Evolutionary conservation across 257 asterid species (phyloP).

Genomic region (Solanum phureja): DNA sequence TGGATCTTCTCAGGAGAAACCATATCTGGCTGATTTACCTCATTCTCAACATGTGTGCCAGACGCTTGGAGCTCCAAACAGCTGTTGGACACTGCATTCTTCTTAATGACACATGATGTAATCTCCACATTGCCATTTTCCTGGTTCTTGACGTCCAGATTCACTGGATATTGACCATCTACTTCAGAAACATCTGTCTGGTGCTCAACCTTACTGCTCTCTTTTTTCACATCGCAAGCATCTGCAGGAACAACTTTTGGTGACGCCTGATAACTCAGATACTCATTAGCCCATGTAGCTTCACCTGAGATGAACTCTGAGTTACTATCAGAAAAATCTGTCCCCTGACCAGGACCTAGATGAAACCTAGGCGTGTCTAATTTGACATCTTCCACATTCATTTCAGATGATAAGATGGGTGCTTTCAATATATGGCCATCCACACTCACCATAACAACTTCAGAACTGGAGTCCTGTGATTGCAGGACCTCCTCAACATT

Average conservation of each 20-base stretch:
- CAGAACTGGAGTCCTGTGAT: conserved; percentile 50
- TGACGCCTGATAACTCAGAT: conserved; percentile 18
- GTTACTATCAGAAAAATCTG: conserved; percentile 12
- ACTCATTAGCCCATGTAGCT: conserved; percentile 36
- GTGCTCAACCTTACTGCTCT: conserved; percentile 9
- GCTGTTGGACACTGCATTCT: background rate
- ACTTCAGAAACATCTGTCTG: conserved; percentile 16
- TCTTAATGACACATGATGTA: conserved; percentile 18
- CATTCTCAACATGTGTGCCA: background rate
- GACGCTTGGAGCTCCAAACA: background rate
- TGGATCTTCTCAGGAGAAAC: conserved; percentile 15
- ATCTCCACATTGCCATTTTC: conserved; percentile 15
- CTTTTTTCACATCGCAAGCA: conserved; percentile 5
- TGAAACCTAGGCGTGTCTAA: conserved; percentile 57
- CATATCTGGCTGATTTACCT: conserved; percentile 1
- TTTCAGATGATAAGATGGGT: conserved; percentile 61
- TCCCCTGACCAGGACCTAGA: conserved; percentile 62
- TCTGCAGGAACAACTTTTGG: conserved; percentile 15
- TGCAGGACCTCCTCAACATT: conserved; percentile 42
- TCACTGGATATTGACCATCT: conserved; percentile 10
- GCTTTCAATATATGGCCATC: conserved; percentile 89
- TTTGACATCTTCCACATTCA: conserved; percentile 42
- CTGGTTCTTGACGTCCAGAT: conserved; percentile 14
- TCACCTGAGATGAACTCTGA: conserved; percentile 30
- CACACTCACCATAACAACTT: conserved; percentile 84